Evolutionary conservation across 1,284 basidiomycete genomes (phyloP), one percentile per base, ranked within the genome.

Genomic region (Leccinum subatratum): DNA sequence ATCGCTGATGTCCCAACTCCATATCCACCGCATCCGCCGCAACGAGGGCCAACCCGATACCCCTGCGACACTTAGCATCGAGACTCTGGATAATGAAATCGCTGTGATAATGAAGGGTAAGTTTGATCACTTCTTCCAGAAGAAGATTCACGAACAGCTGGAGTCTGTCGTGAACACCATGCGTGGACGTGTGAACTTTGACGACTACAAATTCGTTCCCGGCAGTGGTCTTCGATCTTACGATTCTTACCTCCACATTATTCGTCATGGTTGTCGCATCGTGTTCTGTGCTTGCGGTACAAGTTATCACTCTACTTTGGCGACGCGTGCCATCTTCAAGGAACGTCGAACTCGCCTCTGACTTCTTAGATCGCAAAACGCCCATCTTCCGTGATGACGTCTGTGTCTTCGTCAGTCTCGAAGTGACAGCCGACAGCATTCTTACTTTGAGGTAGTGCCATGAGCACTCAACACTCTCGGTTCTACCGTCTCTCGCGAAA

Each of bases 101-200:
- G 97, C 96, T 45, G 97, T 97, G 74, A 99, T 99, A 83, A 99
- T 99, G 97, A 99, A 99, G 87, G 97, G 97, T 78, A 94, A 95
- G 79, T 99, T 98, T 78, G 94, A 96, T 78, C 96, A 97, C 80
- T 99, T 99, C 81, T 99, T 99, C 97, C 96, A 99, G 80, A 99
- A 99, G 85, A 97, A 99, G 81, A 99, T 99, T 76, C 99, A 97
- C 85, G 97, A 99, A 79, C 97, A 99, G 81, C 97, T 96, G 68
- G 97, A 99, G 78, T 98, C 95, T 61, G 97, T 99, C 72, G 95
- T 99, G 81, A 99, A 99, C 87, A 99, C 97, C 63, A 99, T 99
- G 97, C 94, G 97, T 87, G 97, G 97, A 70, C 94, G 97, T 74
- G 94, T 99, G 84, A 99, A 98, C 87, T 99, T 99, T 78, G 97